Evolutionary conservation across 331 rosid species (phyloP).

Genomic region (Rosa hybrid): DNA sequence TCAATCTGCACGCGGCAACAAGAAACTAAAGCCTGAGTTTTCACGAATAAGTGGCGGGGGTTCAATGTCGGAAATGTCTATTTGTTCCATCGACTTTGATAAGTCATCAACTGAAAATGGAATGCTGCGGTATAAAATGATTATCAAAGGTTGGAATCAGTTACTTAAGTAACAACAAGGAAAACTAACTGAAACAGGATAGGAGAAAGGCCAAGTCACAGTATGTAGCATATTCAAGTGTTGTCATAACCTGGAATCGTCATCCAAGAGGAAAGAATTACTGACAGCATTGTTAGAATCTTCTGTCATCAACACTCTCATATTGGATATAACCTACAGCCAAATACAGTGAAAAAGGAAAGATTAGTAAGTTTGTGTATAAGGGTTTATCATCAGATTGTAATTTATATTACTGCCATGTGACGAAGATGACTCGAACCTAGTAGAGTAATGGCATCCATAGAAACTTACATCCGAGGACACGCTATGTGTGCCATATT

Average conservation of each 20-base stretch:
- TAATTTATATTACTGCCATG: slow-evolving; percentile 23
- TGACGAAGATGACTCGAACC: slow-evolving; percentile 34
- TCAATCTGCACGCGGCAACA: slow-evolving; percentile 75
- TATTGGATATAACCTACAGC: slow-evolving; percentile 73
- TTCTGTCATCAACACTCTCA: slow-evolving; percentile 91
- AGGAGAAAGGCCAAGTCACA: not conserved
- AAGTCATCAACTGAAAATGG: slow-evolving; percentile 90
- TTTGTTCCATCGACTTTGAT: slow-evolving; percentile 76
- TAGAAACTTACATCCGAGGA: slow-evolving; percentile 78
- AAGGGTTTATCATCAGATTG: not conserved
- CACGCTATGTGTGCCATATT: slow-evolving; percentile 86
- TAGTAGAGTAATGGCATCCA: slow-evolving; percentile 39
- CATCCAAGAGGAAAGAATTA: slow-evolving; percentile 86
- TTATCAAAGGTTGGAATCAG: slow-evolving; percentile 22
- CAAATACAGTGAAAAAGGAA: slow-evolving; percentile 24
- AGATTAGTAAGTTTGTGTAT: not conserved
- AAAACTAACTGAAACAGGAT: not conserved
- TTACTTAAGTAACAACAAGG: not conserved
- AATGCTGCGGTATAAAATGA: slow-evolving; percentile 51
- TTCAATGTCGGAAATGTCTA: slow-evolving; percentile 69
- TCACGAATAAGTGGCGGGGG: slow-evolving; percentile 71
- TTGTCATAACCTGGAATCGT: slow-evolving; percentile 72
- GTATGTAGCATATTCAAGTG: not conserved
- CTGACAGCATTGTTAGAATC: slow-evolving; percentile 88
- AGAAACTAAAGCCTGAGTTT: slow-evolving; percentile 82